These are phyloP conservation scores for Strigomonas galati DNA, from an alignment of 208 protist species.

Conservation along the genomic window DNA sequence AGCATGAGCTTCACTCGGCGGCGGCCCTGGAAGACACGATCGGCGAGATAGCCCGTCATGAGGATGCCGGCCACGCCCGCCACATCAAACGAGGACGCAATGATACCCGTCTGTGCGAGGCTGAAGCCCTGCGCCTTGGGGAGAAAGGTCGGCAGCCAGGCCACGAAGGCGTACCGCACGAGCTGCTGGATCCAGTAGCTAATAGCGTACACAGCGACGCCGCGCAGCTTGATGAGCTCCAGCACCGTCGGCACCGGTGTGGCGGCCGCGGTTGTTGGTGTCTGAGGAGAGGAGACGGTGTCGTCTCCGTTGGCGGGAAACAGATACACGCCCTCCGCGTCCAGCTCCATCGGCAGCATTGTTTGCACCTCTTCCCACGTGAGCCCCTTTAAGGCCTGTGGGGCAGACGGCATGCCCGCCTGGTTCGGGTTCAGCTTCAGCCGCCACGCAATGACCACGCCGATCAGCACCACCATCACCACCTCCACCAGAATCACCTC, in stretches of 20 bases:
- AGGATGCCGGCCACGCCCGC: conserved; percentile 34
- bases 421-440: conserved; percentile 29
- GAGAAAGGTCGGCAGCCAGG: conserved; percentile 55
- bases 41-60: conserved; percentile 27
- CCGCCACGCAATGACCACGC: neutral
- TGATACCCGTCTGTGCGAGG: conserved; percentile 24
- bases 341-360: neutral
- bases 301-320: neutral
- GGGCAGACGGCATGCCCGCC: conserved; percentile 16
- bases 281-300: neutral
- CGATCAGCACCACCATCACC: conserved; percentile 9
- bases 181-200: conserved; percentile 43
- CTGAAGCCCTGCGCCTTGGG: conserved; percentile 23
- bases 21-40: conserved; percentile 21
- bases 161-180: conserved; percentile 41
- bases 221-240: conserved; percentile 19
- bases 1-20: conserved; percentile 22
- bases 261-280: neutral
- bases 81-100: conserved; percentile 35
- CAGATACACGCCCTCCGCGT: conserved; percentile 15
- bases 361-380: neutral
- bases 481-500: conserved; percentile 14
- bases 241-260: neutral
- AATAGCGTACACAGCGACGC: conserved; percentile 15
- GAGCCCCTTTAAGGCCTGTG: conserved; percentile 12